Evolutionary conservation across 2,329 filamentous ascomycete genomes (phyloP).

Genomic region (Cladosporium sp.): DNA sequence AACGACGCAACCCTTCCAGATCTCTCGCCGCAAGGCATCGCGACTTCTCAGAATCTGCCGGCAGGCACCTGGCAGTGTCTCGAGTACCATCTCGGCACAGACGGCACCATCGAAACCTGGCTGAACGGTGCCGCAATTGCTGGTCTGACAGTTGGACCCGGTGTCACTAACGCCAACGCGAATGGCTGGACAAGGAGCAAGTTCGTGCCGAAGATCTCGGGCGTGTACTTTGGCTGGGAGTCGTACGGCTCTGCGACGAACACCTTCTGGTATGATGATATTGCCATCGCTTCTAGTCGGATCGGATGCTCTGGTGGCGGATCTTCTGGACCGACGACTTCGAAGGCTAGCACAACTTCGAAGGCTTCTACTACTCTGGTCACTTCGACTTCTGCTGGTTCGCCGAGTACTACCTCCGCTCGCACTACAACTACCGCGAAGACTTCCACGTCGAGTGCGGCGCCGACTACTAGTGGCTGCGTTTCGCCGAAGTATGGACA

Average conservation of each 20-base stretch:
- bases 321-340: constrained; percentile 2
- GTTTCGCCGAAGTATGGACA: constrained; percentile 8
- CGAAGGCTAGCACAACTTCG: neutral
- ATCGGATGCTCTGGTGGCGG: constrained; percentile 42
- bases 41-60: constrained; percentile 49
- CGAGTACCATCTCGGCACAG: constrained; percentile 57
- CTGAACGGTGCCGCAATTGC: constrained; percentile 50
- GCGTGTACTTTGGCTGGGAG: constrained; percentile 61
- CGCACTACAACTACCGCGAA: neutral
- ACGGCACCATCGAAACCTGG: constrained; percentile 60
- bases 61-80: constrained; percentile 55
- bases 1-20: constrained; percentile 61
- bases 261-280: constrained; percentile 62
- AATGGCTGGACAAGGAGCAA: constrained; percentile 48
- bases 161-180: constrained; percentile 49
- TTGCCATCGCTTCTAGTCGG: constrained; percentile 46
- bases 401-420: neutral
- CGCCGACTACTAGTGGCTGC: constrained; percentile 11
- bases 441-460: neutral
- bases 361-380: neutral
- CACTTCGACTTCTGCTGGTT: neutral
- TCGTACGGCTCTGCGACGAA: constrained; percentile 57
- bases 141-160: constrained; percentile 48
- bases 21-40: constrained; percentile 56
- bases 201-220: constrained; percentile 51